Percentiles rank a stretch among this genome's conserved stretches.
Conservation (phyloP, 2,329 filamentous ascomycete species). For the Beauveria pseudobassiana region DNA sequence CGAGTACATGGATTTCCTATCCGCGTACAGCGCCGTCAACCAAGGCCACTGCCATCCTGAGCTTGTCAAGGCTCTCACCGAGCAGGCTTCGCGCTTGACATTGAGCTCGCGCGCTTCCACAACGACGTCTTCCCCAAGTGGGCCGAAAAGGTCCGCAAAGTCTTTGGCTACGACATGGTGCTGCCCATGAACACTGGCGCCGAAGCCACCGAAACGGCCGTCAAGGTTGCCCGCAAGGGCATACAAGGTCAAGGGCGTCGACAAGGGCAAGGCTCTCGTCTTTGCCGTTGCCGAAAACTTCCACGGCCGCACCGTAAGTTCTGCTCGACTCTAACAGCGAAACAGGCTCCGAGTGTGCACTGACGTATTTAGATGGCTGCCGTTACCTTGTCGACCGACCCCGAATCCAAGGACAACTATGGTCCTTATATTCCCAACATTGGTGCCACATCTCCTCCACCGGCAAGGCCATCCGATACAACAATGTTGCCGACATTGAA, state of each 20-base stretch:
- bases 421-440: conserved; percentile 90
- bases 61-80: conserved; percentile 79
- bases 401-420: conserved; percentile 94
- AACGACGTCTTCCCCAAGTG: conserved; percentile 97
- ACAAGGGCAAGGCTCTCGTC: conserved; percentile 73
- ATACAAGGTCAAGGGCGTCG: conserved; percentile 90
- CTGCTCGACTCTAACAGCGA: neutral
- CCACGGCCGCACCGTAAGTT: conserved; percentile 81
- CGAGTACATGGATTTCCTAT: conserved; percentile 96
- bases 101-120: conserved; percentile 89
- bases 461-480: conserved; percentile 71
- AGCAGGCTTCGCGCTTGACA: conserved; percentile 84
- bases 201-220: conserved; percentile 89
- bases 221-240: conserved; percentile 96
- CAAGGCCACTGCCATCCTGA: conserved; percentile 97
- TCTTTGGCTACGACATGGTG: conserved; percentile 96
- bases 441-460: conserved; percentile 67
- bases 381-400: conserved; percentile 90
- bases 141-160: conserved; percentile 80
- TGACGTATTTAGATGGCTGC: conserved; percentile 64
- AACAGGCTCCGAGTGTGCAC: neutral
- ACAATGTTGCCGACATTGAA: conserved; percentile 74
- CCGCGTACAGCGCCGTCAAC: conserved; percentile 95
- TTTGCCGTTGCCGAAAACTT: conserved; percentile 89
- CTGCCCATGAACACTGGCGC: conserved; percentile 97